Evolutionary conservation across 2,329 filamentous ascomycete genomes (phyloP), one percentile per base, ranked within the genome.

Genomic region (Fusarium sp.): DNA sequence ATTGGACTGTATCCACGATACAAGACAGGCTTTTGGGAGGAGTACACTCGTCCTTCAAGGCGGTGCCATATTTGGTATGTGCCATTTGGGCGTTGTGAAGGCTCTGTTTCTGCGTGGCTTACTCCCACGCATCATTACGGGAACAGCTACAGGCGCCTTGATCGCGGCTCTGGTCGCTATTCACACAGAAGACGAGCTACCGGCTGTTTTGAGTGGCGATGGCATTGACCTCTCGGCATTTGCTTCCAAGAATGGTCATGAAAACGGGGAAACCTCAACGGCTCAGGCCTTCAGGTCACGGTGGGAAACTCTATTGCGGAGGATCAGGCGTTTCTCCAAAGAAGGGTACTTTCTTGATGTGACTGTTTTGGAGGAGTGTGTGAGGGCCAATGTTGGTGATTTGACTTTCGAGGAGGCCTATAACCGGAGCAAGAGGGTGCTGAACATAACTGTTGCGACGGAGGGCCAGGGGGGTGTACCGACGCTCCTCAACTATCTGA

Each of bases 391-490:
- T 74, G 91, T 97, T 20, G 95, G 95, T 15, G 93, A 97, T 77
- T 80, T 97, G 70, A 98, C 95, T 0, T 98, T 98, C 78, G 94
- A 97, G 81, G 95, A 98, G 83, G 95, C 95, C 1, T 97, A 95
- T 78, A 89, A 91, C 57, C 90, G 91, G 69, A 97, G 94, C 42
- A 96, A 96, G 79, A 87, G 94, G 56, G 91, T 97, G 7, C 85
- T 98, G 75, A 98, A 98, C 79, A 98, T 98, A 72, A 97, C 95
- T 1, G 91, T 98, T 28, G 93, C 93, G 1, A 93, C 92, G 4
- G 91, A 90, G 28, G 90, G 90, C 11, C 90, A 91, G 69, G 91
- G 90, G 20, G 94, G 93, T 38, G 90, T 95, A 3, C 95, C 95
- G 5, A 95, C 92, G 51, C 84, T 98, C 36, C 88, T 98, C 38